Evolutionary conservation across 2,329 filamentous ascomycete genomes (phyloP), one percentile per base, ranked within the genome.

Genomic region (Calonectria henricotiae): DNA sequence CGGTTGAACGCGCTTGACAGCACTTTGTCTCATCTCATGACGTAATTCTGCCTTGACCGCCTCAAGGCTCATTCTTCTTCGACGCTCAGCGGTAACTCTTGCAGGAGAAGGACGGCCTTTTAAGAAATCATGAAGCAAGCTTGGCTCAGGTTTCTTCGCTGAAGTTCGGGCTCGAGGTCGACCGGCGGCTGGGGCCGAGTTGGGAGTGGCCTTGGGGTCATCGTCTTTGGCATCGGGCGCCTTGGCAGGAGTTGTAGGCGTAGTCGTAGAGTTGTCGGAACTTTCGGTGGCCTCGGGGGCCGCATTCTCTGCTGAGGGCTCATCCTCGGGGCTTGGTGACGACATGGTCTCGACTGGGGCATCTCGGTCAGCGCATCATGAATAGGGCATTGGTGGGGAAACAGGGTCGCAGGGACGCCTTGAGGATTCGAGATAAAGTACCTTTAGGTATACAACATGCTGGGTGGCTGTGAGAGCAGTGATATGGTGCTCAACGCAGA

Each of bases 51-150:
- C 85, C 83, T 92, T 88, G 77, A 90, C 85, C 71, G 87, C 80
- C 82, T 93, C 88, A 75, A 90, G 81, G 75, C 88, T 89, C 81
- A 88, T 88, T 75, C 90, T 85, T 73, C 89, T 85, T 61, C 85
- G 83, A 13, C 85, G 84, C 9, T 87, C 83, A 9, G 88, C 88
- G 1, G 86, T 85, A 17, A 88, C 71, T 32, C 90, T 86, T n/a
- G 87, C 86, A 3, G 89, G 85, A 11, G 89, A 86, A 2, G 86
- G 89, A 23, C 88, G 85, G 15, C 89, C 89, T 27, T 89, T 82
- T 44, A 91, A 82, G 77, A 91, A 91, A 78, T 91, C 89, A 39
- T 83, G 82, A 9, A 91, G 82, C 5, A 91, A 81, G 2, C 86
- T 89, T 6, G 82, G 80, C 65, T 83, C 80, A 6, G 76, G 72